Evolutionary conservation across 192 early-diverging fungal species (phyloP), one percentile per base, ranked within the genome.

Genomic region (Coemansia sp.): DNA sequence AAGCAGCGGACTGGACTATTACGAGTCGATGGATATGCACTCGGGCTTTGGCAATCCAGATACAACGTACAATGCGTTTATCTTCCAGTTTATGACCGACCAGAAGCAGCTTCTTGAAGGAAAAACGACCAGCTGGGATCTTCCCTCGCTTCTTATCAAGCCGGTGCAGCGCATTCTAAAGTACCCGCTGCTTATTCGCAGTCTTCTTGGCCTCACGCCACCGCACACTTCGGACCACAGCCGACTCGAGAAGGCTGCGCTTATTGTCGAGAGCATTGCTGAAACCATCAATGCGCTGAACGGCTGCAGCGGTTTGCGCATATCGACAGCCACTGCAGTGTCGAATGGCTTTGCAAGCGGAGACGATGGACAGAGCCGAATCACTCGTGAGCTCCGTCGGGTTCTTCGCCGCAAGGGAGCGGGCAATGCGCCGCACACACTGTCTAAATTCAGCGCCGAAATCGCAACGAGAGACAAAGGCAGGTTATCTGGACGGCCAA

Each of bases 81-180:
- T 69, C n/a, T 54, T 70, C 38, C 68, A 71, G 62, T 80, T 74
- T 19, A 66, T 71, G 59, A 56, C 56, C 2, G 55, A 74, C 51
- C 77, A 84, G 63, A 65, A 72, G 45, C 76, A 72, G 58, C 56
- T 67, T 39, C 75, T 81, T 17, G 67, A 65, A 44, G 81, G 81
- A n/a, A 86, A 80, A 67, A 95, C 95, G 2, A 87, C 85, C 32
- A 92, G 92, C 61, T 98, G 96, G 96, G 96, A 98, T 78, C 81
- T 98, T 65, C 85, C 90, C 0, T 91, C 89, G 66, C 77, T 98
- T 70, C 80, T 98, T 7, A 94, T 98, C 76, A 98, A 98, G 70
- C 96, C 96, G 13, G 95, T 98, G 8, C 96, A 98, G 76, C 87
- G 96, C 40, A 92, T 98, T n/a, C 81, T 98, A n/a, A 95, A 96